phyloP scores from a whole-genome alignment of 2,329 filamentous ascomycete genomes.

The Xenosphaeropsis pyriputrescens region DNA sequence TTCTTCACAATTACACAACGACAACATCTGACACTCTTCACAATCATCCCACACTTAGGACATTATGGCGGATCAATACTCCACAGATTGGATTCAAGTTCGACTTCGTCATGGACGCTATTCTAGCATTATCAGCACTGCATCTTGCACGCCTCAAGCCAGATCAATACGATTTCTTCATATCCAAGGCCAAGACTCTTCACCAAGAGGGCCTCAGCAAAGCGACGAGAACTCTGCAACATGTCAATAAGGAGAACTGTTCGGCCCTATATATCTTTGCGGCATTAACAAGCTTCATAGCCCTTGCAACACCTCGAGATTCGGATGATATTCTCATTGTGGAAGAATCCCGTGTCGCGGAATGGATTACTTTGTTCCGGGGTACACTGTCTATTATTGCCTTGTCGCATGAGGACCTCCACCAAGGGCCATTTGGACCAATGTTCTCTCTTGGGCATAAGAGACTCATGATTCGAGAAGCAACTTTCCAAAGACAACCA shows the following conservation, averaged over 20 bases:
- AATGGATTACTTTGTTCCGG: slow-evolving; percentile 20
- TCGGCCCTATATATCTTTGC: slow-evolving; percentile 1
- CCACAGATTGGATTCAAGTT: slow-evolving; percentile 25
- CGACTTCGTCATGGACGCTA: slow-evolving; percentile 27
- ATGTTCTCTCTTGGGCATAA: slow-evolving; percentile 11
- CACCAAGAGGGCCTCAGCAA: neutral
- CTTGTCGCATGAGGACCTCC: slow-evolving; percentile 7
- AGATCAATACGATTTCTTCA: slow-evolving; percentile 17
- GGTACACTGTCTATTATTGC: slow-evolving; percentile 17
- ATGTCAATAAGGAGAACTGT: neutral
- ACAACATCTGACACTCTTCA: slow-evolving; percentile 28
- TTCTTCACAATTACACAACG: slow-evolving; percentile 32
- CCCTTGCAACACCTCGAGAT: slow-evolving; percentile 17
- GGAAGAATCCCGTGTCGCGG: slow-evolving; percentile 13
- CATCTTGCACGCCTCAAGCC: slow-evolving; percentile 26
- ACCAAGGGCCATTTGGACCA: slow-evolving; percentile 5
- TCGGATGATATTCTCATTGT: slow-evolving; percentile 17
- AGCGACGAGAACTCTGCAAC: neutral
- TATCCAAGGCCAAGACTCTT: slow-evolving; percentile 6
- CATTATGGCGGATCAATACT: slow-evolving; percentile 27
- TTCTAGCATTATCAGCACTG: slow-evolving; percentile 29
- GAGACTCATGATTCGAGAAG: slow-evolving; percentile 2
- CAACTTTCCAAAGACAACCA: slow-evolving; percentile 1
- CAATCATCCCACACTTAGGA: slow-evolving; percentile 21
- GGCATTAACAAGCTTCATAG: slow-evolving; percentile 16